phyloP scores from a whole-genome alignment of 257 asterid genomes.

The Solanum peruvianum region DNA sequence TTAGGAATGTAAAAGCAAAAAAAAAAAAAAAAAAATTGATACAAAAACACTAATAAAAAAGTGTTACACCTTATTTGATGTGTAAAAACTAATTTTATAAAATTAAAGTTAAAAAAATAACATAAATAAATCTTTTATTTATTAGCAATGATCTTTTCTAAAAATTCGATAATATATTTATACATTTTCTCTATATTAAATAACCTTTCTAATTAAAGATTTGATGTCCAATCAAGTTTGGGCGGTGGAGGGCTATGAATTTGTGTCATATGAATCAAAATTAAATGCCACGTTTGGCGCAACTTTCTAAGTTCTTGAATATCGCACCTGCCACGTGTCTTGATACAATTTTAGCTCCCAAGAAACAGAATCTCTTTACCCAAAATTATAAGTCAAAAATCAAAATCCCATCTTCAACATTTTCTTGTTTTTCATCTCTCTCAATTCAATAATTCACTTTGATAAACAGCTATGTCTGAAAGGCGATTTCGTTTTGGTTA shows the following conservation, averaged over 20 bases:
- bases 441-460: background rate
- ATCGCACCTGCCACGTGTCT: background rate
- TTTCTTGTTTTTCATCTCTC: background rate
- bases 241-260: background rate
- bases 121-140: too few relatives aligned
- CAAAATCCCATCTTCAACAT: background rate
- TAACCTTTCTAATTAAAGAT: too few relatives aligned
- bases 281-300: background rate
- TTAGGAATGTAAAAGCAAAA: too few relatives aligned
- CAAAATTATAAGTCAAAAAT: background rate
- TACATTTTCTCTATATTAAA: rapidly evolving
- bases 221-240: background rate
- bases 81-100: too few relatives aligned
- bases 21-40: too few relatives aligned
- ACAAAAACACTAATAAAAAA: too few relatives aligned
- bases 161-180: too few relatives aligned
- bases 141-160: too few relatives aligned
- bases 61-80: too few relatives aligned
- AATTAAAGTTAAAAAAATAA: too few relatives aligned
- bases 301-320: too few relatives aligned
- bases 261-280: background rate
- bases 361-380: background rate
- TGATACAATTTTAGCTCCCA: background rate
- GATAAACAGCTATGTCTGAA: background rate
- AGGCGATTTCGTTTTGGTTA: slow-evolving; percentile 45